phyloP scores from a whole-genome alignment of 768 basidiomycete genomes.

The Lentinula detonsa region DNA sequence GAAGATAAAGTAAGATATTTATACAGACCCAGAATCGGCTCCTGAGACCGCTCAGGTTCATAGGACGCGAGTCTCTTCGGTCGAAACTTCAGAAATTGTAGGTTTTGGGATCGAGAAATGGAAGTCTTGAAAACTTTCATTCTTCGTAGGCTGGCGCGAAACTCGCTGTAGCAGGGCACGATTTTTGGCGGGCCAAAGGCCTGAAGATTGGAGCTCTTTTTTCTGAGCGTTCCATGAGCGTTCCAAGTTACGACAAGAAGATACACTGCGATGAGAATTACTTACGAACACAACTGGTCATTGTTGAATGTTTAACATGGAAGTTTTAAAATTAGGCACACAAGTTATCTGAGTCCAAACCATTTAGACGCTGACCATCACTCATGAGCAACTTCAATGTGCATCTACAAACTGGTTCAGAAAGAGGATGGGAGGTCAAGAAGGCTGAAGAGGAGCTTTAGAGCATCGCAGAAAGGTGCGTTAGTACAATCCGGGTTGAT shows the following conservation, averaged over 20 bases:
- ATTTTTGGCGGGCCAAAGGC: conserved; percentile 55
- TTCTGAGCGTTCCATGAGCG: conserved; percentile 31
- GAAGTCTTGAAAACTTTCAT: background rate
- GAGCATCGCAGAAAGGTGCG: conserved; percentile 53
- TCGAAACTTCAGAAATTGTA: background rate
- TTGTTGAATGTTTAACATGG: conserved; percentile 14
- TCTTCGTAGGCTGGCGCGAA: background rate
- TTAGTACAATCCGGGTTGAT: background rate
- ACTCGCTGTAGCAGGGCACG: conserved; percentile 29
- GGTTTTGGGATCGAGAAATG: too few relatives aligned
- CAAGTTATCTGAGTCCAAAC: background rate
- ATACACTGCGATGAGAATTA: conserved; percentile 15
- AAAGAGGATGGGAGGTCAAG: conserved; percentile 56
- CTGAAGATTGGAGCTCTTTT: conserved; percentile 68
- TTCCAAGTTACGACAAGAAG: conserved; percentile 3
- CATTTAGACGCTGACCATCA: background rate
- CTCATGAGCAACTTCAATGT: conserved; percentile 17
- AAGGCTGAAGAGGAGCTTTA: conserved; percentile 40
- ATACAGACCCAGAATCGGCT: background rate
- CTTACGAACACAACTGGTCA: conserved; percentile 64
- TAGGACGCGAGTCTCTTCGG: background rate
- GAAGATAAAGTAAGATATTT: background rate
- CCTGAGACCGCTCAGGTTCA: background rate
- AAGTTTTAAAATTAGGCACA: conserved; percentile 6
- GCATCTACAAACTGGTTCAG: conserved; percentile 35